These are phyloP conservation scores for Alternaria gaisen DNA, from an alignment of 2,329 filamentous ascomycete genomes.

Conservation along the genomic window DNA sequence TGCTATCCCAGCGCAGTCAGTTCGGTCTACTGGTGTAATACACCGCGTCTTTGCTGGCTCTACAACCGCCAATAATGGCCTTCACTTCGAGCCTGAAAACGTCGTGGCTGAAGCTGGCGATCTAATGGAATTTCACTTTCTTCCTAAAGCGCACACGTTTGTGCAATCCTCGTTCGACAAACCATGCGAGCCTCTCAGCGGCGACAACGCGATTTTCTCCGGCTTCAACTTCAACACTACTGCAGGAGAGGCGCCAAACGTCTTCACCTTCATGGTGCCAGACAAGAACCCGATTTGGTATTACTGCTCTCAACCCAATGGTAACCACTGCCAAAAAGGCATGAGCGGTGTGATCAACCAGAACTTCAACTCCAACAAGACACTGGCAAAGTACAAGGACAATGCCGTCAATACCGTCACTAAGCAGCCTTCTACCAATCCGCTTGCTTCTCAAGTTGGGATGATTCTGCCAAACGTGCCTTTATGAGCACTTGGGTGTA, in stretches of 20 bases:
- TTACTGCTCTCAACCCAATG: conserved; percentile 73
- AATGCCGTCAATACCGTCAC: conserved; percentile 32
- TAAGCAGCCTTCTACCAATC: conserved; percentile 31
- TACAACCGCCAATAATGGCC: conserved; percentile 35
- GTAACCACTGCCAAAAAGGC: conserved; percentile 72
- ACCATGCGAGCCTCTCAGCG: conserved; percentile 70
- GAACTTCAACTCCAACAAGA: conserved; percentile 39
- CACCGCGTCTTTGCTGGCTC: conserved; percentile 42
- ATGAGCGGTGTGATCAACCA: conserved; percentile 78
- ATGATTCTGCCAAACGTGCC: conserved; percentile 35
- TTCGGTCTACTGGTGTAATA: conserved; percentile 34
- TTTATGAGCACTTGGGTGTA: conserved; percentile 23
- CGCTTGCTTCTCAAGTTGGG: conserved; percentile 30
- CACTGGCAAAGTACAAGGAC: conserved; percentile 41
- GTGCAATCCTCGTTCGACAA: conserved; percentile 76
- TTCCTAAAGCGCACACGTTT: conserved; percentile 74
- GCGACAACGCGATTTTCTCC: conserved; percentile 63
- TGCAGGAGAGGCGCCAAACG: conserved; percentile 42
- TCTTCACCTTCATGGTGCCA: conserved; percentile 74
- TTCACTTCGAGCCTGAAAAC: conserved; percentile 47
- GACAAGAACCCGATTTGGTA: conserved; percentile 78
- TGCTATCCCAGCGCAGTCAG: conserved; percentile 12
- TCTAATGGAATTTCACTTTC: conserved; percentile 60
- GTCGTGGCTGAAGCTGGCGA: conserved; percentile 43
- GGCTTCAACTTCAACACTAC: conserved; percentile 68